These are phyloP conservation scores for Hebeloma cylindrosporum DNA, from an alignment of 768 basidiomycete species.

Conservation along the genomic window DNA sequence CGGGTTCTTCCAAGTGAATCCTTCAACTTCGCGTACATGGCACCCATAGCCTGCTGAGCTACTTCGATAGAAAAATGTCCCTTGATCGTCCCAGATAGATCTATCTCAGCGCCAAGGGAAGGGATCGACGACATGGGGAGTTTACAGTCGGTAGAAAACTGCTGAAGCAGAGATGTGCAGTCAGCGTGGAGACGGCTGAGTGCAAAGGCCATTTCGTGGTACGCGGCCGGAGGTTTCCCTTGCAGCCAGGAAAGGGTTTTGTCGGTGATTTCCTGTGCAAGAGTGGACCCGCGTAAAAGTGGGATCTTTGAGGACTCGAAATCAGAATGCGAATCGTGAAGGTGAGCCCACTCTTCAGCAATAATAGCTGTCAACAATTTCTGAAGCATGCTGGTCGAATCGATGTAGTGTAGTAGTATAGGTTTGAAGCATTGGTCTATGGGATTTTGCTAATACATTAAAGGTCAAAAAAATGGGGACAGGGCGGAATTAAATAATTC, in stretches of 20 bases:
- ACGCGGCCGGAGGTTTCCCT: slow-evolving; percentile 69
- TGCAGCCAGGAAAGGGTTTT: slow-evolving; percentile 76
- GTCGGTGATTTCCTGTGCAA: slow-evolving; percentile 67
- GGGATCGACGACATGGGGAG: slow-evolving; percentile 80
- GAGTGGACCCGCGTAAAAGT: slow-evolving; percentile 55
- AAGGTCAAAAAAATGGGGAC: not conserved
- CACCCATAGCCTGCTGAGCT: slow-evolving; percentile 68
- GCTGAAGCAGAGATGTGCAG: slow-evolving; percentile 75
- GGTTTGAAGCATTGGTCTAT: slow-evolving; percentile 72
- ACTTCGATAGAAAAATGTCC: slow-evolving; percentile 79
- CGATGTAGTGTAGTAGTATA: slow-evolving; percentile 75
- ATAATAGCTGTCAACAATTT: slow-evolving; percentile 83
- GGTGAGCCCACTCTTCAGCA: slow-evolving; percentile 89
- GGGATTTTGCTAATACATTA: slow-evolving; percentile 28
- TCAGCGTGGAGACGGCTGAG: slow-evolving; percentile 80
- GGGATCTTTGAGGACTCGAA: slow-evolving; percentile 24
- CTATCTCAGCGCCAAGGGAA: slow-evolving; percentile 71
- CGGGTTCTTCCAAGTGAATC: slow-evolving; percentile 72
- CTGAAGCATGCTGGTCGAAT: slow-evolving; percentile 90
- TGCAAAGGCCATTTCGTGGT: slow-evolving; percentile 87
- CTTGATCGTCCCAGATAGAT: slow-evolving; percentile 62
- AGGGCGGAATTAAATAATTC: slow-evolving; percentile 1
- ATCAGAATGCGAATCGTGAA: slow-evolving; percentile 24
- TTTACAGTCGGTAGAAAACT: slow-evolving; percentile 87
- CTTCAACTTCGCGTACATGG: slow-evolving; percentile 73